phyloP scores from a whole-genome alignment of 2,329 filamentous ascomycete genomes.

The Corinectria fuckeliana region DNA sequence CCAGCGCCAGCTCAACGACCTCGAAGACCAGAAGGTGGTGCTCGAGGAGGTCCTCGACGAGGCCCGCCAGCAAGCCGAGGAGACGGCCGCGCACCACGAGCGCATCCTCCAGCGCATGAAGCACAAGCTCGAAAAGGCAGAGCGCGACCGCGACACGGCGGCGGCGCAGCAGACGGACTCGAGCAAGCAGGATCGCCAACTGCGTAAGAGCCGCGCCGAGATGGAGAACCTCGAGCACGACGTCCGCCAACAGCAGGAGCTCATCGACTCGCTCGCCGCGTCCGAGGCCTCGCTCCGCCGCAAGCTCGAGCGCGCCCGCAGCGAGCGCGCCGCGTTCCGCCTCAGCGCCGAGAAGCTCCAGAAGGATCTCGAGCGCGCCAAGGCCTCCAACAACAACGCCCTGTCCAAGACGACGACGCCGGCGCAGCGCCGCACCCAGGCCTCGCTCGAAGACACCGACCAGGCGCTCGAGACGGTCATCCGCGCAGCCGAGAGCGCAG shows the following conservation, averaged over 20 bases:
- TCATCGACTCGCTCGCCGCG: conserved; percentile 62
- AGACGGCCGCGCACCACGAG: conserved; percentile 52
- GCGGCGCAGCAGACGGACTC: conserved; percentile 47
- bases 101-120: conserved; percentile 52
- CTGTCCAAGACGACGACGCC: conserved; percentile 14
- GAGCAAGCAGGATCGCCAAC: conserved; percentile 62
- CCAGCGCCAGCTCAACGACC: conserved; percentile 60
- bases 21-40: conserved; percentile 64
- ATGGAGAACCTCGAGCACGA: conserved; percentile 75
- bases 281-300: conserved; percentile 66
- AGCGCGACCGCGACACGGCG: conserved; percentile 52
- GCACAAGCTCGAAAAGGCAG: conserved; percentile 58
- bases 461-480: conserved; percentile 65
- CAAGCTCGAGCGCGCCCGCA: conserved; percentile 74
- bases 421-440: conserved; percentile 33
- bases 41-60: conserved; percentile 66
- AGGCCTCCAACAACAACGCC: conserved; percentile 30
- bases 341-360: conserved; percentile 62
- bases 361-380: conserved; percentile 53
- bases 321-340: conserved; percentile 66
- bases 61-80: conserved; percentile 58
- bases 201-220: conserved; percentile 69
- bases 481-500: conserved; percentile 64
- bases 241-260: conserved; percentile 71
- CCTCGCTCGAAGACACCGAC: conserved; percentile 50